A percentile compares a stretch with the other conserved stretches of the same genome.
Evolutionary conservation across 108 stramenopile species (phyloP).

Genomic region (Pelagomonas calceolata): DNA sequence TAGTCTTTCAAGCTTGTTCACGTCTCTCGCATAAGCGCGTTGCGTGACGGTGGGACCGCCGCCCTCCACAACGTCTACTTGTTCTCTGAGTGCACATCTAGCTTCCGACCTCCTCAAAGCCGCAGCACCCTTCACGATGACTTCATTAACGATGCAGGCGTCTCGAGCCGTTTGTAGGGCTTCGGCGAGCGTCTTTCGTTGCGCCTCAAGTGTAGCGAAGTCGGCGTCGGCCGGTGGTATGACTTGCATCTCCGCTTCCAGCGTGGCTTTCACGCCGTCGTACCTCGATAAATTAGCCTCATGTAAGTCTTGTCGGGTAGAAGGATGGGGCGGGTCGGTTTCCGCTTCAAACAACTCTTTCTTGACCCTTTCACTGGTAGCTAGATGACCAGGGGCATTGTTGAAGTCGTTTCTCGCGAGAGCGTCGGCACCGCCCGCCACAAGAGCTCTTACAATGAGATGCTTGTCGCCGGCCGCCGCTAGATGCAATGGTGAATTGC

Average conservation of each 20-base stretch:
- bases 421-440: slow-evolving; percentile 22
- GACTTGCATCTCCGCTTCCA: slow-evolving; percentile 1
- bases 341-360: background rate
- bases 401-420: slow-evolving; percentile 19
- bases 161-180: background rate
- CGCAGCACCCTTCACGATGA: background rate
- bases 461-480: slow-evolving; percentile 23
- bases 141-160: background rate
- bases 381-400: slow-evolving; percentile 21
- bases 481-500: slow-evolving; percentile 30
- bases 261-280: background rate
- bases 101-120: background rate
- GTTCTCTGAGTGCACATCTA: background rate
- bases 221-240: background rate
- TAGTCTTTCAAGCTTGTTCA: slow-evolving; percentile 1
- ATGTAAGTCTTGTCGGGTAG: background rate
- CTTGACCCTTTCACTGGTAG: background rate
- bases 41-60: slow-evolving; percentile 23
- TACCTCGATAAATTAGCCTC: background rate
- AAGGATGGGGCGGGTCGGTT: no score
- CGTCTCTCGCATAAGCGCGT: slow-evolving; percentile 16
- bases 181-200: background rate
- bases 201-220: background rate
- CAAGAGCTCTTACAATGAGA: slow-evolving; percentile 14
- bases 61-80: slow-evolving; percentile 1